Percentiles rank a stretch among this genome's conserved stretches.
phyloP scores from a whole-genome alignment of 2,329 filamentous ascomycete genomes.

The Arthrobotrys musiformis region DNA sequence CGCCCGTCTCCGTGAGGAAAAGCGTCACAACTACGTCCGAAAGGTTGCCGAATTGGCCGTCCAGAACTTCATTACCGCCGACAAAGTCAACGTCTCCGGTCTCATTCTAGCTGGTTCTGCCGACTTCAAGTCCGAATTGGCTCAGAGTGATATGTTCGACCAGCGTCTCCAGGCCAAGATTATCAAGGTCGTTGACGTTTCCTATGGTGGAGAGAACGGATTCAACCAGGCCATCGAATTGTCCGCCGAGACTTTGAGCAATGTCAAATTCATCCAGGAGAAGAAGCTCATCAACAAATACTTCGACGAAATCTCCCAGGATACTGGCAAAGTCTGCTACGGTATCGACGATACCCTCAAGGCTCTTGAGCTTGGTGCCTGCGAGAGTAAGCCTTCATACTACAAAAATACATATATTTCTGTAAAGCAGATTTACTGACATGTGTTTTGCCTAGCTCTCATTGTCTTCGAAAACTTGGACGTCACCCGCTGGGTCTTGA shows the following conservation, averaged over 20 bases:
- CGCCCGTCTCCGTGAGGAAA: constrained; percentile 98
- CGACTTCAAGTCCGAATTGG: constrained; percentile 99
- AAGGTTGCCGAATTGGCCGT: constrained; percentile 98
- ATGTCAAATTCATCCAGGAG: constrained; percentile 99
- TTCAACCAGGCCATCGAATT: constrained; percentile 99
- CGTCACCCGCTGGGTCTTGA: constrained; percentile 89
- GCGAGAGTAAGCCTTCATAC: constrained; percentile 71
- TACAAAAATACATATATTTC: too few species aligned
- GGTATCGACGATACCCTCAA: constrained; percentile 98
- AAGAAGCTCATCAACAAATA: constrained; percentile 99
- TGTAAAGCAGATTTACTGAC: background rate
- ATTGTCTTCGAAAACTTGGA: constrained; percentile 99
- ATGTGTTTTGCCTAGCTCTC: constrained; percentile 65
- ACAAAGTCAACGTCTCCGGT: constrained; percentile 98
- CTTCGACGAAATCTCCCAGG: constrained; percentile 98
- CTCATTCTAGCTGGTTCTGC: constrained; percentile 95
- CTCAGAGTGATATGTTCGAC: constrained; percentile 97
- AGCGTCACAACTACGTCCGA: constrained; percentile 99
- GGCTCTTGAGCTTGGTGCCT: constrained; percentile 92
- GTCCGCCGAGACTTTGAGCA: constrained; percentile 92
- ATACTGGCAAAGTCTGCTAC: constrained; percentile 96
- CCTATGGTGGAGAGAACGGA: constrained; percentile 97
- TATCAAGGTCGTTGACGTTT: constrained; percentile 99
- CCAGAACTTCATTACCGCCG: constrained; percentile 97
- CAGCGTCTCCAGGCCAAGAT: constrained; percentile 90